Percentiles rank a stretch among this genome's conserved stretches.
Conservation (phyloP, 1,139 yeast genomes). For the Protomyces inouyei region DNA sequence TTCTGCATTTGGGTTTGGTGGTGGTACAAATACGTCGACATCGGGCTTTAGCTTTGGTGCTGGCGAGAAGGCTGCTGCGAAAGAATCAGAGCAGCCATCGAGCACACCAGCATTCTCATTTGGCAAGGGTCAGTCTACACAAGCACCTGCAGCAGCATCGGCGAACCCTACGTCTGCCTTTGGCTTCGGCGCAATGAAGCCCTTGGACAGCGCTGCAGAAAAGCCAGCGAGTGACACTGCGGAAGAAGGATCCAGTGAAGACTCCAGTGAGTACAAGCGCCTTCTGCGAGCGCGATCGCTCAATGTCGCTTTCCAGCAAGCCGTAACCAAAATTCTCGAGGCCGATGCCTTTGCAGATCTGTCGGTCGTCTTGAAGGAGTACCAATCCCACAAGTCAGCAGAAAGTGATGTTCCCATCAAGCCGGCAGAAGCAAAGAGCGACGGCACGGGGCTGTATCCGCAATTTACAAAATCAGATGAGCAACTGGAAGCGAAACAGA, state of each 20-base stretch:
- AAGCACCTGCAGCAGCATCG: background rate
- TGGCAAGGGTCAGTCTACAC: background rate
- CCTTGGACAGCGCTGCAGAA: background rate
- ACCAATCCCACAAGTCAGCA: background rate
- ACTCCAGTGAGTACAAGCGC: slow-evolving; percentile 5
- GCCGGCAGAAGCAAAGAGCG: background rate
- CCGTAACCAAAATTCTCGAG: background rate
- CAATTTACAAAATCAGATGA: background rate
- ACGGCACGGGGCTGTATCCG: slow-evolving; percentile 10
- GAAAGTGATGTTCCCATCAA: background rate
- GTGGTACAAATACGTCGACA: background rate
- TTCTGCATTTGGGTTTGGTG: slow-evolving; percentile 11
- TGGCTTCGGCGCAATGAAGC: background rate
- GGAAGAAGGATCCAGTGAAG: background rate
- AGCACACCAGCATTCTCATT: slow-evolving; percentile 18
- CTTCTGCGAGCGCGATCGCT: slow-evolving; percentile 15
- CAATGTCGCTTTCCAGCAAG: slow-evolving; percentile 32
- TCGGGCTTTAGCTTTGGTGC: background rate
- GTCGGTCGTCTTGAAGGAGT: slow-evolving; percentile 7
- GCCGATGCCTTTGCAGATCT: slow-evolving; percentile 18
- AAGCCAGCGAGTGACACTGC: background rate
- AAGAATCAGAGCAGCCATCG: background rate
- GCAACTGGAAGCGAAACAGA: background rate
- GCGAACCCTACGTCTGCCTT: background rate
- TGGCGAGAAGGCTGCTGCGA: background rate